A percentile compares a stretch with the other conserved stretches of the same genome.
Evolutionary conservation across 108 stramenopile species (phyloP).

Genomic region (Pseudonitzschia multiseries): DNA sequence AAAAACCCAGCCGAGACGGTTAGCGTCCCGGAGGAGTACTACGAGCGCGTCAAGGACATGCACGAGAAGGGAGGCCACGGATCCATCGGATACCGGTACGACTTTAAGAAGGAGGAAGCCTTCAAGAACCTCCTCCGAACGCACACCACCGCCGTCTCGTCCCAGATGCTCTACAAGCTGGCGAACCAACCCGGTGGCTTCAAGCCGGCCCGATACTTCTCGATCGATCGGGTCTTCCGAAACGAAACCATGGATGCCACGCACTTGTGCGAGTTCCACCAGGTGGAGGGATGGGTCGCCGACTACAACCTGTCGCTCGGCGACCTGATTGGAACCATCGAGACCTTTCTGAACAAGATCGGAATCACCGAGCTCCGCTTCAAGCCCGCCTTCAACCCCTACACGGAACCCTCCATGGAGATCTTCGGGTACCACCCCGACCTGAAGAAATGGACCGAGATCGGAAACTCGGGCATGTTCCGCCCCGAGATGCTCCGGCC

Average conservation of each 20-base stretch:
- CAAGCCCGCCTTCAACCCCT: slow-evolving; percentile 99
- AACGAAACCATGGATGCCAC: slow-evolving; percentile 99
- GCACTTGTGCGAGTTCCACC: slow-evolving; percentile 99
- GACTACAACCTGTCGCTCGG: slow-evolving; percentile 97
- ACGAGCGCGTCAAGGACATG: slow-evolving; percentile 96
- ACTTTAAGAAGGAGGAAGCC: slow-evolving; percentile 94
- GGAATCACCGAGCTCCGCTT: slow-evolving; percentile 98
- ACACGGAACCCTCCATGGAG: slow-evolving; percentile 99
- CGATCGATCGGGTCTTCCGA: slow-evolving; percentile 99
- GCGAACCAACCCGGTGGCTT: slow-evolving; percentile 97
- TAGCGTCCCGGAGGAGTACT: slow-evolving; percentile 93
- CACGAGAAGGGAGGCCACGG: slow-evolving; percentile 95
- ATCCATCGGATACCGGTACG: slow-evolving; percentile 95
- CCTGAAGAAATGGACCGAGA: slow-evolving; percentile 99
- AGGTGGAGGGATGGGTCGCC: slow-evolving; percentile 99
- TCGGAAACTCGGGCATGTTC: slow-evolving; percentile 99
- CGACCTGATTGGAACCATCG: slow-evolving; percentile 97
- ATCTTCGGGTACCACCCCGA: slow-evolving; percentile 99
- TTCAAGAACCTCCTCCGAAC: slow-evolving; percentile 97
- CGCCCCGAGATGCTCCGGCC: slow-evolving; percentile 99
- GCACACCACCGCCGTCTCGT: slow-evolving; percentile 97
- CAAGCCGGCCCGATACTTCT: slow-evolving; percentile 94
- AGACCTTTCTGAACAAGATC: slow-evolving; percentile 98
- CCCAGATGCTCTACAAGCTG: slow-evolving; percentile 95
- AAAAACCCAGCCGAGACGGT: slow-evolving; percentile 89